Evolutionary conservation across 106 monocot species (phyloP), one percentile per base, ranked within the genome.

Genomic region (Hemerocallis citrina): DNA sequence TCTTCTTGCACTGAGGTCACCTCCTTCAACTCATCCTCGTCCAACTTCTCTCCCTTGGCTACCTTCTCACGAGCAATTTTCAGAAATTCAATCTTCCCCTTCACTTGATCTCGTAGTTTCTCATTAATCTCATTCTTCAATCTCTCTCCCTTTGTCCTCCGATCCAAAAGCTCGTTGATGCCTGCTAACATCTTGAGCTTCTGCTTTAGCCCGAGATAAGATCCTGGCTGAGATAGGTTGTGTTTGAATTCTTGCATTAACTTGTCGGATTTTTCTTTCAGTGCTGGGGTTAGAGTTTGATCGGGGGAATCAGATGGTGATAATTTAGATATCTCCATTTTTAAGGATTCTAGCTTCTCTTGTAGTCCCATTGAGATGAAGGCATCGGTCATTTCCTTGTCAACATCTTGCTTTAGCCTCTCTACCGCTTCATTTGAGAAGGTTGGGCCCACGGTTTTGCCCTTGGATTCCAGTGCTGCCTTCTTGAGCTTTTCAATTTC

Each of bases 121-220:
- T 73, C 72, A 65, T 89, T 89, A 23, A 89, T 74, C 75, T 79
- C 81, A 68, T 67, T 81, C 81, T 83, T 79, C 66, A 89, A 57
- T 36, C 32, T 81, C 76, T 85, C 81, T n/a, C 68, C 64, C 33
- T 89, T 89, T 4, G 27, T 55, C 45, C 13, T 75, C 13, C 27
- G 41, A 36, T 85, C 78, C 19, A 51, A 42, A 1, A 89, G 29
- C 55, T 37, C 70, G 70, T 47, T 73, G 14, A 74, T 73, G 50
- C 81, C 81, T 40, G 72, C 69, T 34, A 84, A 35, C 57, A 61
- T 76, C 32, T 79, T 50, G 57, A 81, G 75, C 64, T 85, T 90
- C 58, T 85, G 85, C 43, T 85, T 85, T 55, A 90, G 64, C 11
- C 57, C 57, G 29, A 76, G 41, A 56, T 68, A 79, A 5, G 84